Percentiles rank a stretch among this genome's conserved stretches.
These are phyloP conservation scores for Penicillium thymicola DNA, from an alignment of 2,329 filamentous ascomycete species.

Conservation along the genomic window DNA sequence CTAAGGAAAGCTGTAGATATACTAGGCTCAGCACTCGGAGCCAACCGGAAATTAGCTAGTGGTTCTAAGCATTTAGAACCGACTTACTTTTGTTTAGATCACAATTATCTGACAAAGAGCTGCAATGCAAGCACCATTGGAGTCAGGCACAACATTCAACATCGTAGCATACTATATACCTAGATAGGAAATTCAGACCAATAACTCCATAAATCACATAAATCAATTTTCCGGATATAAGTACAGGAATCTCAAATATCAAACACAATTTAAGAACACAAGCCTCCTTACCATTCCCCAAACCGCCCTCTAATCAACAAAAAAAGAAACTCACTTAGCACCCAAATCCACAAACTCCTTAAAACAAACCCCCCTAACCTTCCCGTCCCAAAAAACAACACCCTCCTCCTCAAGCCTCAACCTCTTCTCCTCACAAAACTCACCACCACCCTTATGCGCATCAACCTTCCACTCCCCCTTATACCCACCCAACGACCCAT, in stretches of 20 bases:
- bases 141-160: too few species aligned
- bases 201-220: too few species aligned
- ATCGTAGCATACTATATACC: too few species aligned
- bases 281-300: not conserved
- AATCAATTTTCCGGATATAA: not conserved
- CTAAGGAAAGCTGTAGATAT: too few species aligned
- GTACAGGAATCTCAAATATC: not conserved
- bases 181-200: not conserved
- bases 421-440: constrained; percentile 40
- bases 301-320: not conserved
- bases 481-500: constrained; percentile 57
- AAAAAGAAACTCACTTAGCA: constrained; percentile 11
- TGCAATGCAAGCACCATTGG: too few species aligned
- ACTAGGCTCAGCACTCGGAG: too few species aligned
- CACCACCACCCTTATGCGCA: constrained; percentile 32
- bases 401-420: constrained; percentile 34
- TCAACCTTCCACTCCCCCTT: constrained; percentile 49
- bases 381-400: constrained; percentile 33
- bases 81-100: not conserved
- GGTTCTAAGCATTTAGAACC: too few species aligned
- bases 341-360: constrained; percentile 27
- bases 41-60: too few species aligned
- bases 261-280: not conserved
- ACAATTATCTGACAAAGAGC: not conserved
- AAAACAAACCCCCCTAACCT: constrained; percentile 33